Percentiles rank a stretch among this genome's conserved stretches.
Evolutionary conservation across 257 asterid species (phyloP).

Genomic region (Leptodermis oblonga): DNA sequence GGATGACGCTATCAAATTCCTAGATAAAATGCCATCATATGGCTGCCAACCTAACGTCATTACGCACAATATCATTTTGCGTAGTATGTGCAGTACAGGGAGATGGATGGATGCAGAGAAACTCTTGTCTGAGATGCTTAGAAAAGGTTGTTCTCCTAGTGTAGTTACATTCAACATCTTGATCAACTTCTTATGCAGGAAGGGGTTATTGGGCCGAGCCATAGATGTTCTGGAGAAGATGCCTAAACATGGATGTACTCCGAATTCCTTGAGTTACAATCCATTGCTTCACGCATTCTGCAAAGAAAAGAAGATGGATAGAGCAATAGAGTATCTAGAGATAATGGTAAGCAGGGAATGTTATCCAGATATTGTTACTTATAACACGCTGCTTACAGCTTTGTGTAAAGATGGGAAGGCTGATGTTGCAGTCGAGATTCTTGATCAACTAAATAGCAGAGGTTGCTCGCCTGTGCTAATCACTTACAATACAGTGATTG

Average conservation of each 20-base stretch:
- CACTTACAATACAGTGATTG: constrained; percentile 81
- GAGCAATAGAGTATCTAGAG: constrained; percentile 82
- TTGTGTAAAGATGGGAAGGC: constrained; percentile 83
- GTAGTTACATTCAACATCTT: constrained; percentile 81
- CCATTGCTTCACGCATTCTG: constrained; percentile 85
- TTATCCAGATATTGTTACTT: constrained; percentile 85
- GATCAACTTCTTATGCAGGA: constrained; percentile 74
- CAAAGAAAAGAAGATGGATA: constrained; percentile 79
- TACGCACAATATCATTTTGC: constrained; percentile 68
- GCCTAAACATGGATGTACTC: constrained; percentile 72
- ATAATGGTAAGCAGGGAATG: constrained; percentile 75
- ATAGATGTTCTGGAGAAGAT: constrained; percentile 71
- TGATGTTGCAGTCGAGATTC: constrained; percentile 72
- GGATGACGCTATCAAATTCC: constrained; percentile 69
- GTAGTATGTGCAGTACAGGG: constrained; percentile 78
- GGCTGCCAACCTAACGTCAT: constrained; percentile 85
- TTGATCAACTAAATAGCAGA: constrained; percentile 52
- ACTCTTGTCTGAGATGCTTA: constrained; percentile 66
- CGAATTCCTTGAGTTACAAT: constrained; percentile 80
- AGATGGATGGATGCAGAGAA: constrained; percentile 94
- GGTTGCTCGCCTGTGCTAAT: constrained; percentile 78
- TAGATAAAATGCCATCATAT: constrained; percentile 54
- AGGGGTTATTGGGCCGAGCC: constrained; percentile 61
- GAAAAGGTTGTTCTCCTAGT: constrained; percentile 74
- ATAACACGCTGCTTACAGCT: constrained; percentile 76